Conservation (phyloP, 768 basidiomycete genomes). For the Lactifluus echinatus region DNA sequence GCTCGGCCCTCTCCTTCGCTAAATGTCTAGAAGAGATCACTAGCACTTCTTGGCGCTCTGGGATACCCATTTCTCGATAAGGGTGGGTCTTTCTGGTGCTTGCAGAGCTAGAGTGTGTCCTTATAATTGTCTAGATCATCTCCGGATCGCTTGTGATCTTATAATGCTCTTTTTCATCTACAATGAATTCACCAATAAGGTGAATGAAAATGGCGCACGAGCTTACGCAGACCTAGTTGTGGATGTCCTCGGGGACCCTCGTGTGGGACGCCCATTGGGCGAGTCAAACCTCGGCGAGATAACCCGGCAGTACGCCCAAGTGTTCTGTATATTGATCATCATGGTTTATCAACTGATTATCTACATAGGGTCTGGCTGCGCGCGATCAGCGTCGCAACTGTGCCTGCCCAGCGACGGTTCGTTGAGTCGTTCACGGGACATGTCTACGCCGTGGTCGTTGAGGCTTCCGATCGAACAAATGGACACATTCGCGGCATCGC, state of each 20-base stretch:
- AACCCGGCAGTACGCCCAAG: background rate
- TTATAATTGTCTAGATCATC: conserved; percentile 20
- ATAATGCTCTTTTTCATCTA: conserved; percentile 44
- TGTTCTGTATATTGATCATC: background rate
- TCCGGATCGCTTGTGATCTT: conserved; percentile 37
- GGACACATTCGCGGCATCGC: too few relatives aligned
- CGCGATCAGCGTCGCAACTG: conserved; percentile 23
- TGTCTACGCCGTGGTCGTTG: too few relatives aligned
- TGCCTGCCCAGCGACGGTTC: conserved; percentile 28
- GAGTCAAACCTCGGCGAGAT: background rate
- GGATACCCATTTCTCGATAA: conserved; percentile 29
- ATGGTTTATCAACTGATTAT: background rate
- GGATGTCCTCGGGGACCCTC: conserved; percentile 25
- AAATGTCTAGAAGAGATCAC: background rate
- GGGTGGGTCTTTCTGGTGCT: conserved; percentile 24
- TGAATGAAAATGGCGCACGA: conserved; percentile 26
- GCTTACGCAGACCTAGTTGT: conserved; percentile 30
- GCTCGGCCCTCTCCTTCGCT: background rate
- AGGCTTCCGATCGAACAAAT: too few relatives aligned
- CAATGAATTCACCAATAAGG: conserved; percentile 43
- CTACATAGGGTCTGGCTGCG: conserved; percentile 31
- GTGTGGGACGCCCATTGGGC: background rate
- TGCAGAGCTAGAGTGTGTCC: background rate
- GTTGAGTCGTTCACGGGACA: conserved; percentile 31
- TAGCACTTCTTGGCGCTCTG: conserved; percentile 34